These are phyloP conservation scores for Geoglossum cookeanum DNA, from an alignment of 2,329 filamentous ascomycete genomes.

Conservation along the genomic window DNA sequence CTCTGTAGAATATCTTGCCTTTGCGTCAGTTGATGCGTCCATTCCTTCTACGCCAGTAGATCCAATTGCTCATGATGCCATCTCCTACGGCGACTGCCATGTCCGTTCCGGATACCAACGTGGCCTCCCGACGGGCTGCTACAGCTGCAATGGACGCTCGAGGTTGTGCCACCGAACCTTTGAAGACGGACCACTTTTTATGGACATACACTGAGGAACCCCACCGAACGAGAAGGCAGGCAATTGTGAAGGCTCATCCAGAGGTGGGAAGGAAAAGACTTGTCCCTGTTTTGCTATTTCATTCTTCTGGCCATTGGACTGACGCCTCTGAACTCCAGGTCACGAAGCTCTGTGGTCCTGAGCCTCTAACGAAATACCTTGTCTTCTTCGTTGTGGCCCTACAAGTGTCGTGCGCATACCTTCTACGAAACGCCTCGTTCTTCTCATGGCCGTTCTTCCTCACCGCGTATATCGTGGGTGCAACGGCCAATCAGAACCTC, in stretches of 20 bases:
- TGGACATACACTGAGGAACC: slow-evolving; percentile 99
- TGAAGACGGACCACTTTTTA: slow-evolving; percentile 42
- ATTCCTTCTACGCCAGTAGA: not conserved
- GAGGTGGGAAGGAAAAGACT: slow-evolving; percentile 39
- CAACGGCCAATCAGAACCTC: slow-evolving; percentile 93
- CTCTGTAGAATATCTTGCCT: not conserved
- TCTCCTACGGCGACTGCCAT: not conserved
- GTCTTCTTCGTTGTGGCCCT: slow-evolving; percentile 67
- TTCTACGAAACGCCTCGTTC: slow-evolving; percentile 58
- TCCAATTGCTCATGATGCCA: not conserved
- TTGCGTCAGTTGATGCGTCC: not conserved
- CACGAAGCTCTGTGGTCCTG: slow-evolving; percentile 88
- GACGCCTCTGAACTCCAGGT: slow-evolving; percentile 36
- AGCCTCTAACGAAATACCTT: slow-evolving; percentile 88
- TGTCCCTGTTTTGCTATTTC: not conserved
- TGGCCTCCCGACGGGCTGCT: not conserved
- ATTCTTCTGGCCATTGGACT: not conserved
- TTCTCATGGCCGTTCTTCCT: slow-evolving; percentile 71
- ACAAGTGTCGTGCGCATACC: slow-evolving; percentile 59
- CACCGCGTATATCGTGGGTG: slow-evolving; percentile 78
- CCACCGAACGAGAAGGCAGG: slow-evolving; percentile 71
- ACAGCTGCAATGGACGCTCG: not conserved
- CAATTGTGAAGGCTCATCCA: slow-evolving; percentile 95
- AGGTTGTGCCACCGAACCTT: not conserved
- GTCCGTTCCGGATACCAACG: not conserved